Evolutionary conservation across 352 stramenopile genomes (phyloP).

Genomic region (Phytophthora pseudosyringae): DNA sequence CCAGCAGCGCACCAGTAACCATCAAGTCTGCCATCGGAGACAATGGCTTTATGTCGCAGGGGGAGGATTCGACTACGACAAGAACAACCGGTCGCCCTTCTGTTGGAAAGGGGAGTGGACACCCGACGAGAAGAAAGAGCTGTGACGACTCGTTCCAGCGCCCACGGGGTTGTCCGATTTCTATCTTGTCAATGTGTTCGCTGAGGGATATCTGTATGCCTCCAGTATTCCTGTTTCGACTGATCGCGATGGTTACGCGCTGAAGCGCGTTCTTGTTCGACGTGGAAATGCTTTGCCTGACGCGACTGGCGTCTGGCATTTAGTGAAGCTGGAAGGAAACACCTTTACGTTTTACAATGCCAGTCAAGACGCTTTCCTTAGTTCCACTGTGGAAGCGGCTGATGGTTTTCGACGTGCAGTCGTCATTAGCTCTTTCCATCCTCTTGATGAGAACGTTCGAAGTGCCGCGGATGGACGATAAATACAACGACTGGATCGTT

Average conservation of each 20-base stretch:
- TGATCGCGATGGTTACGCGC: background rate
- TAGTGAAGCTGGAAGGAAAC: constrained; percentile 4
- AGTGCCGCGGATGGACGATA: constrained; percentile 12
- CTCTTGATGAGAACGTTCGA: constrained; percentile 3
- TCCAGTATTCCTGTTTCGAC: background rate
- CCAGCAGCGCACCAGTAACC: constrained; percentile 7
- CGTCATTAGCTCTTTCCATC: background rate
- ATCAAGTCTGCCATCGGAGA: background rate
- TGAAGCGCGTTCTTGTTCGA: constrained; percentile 11
- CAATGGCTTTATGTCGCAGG: constrained; percentile 12
- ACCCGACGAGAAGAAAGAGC: constrained; percentile 12
- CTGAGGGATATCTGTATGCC: constrained; percentile 5
- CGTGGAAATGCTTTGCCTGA: background rate
- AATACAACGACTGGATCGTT: background rate
- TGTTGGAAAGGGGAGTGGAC: constrained; percentile 16
- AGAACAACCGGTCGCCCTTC: constrained; percentile 6
- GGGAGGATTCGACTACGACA: background rate
- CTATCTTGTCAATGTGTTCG: constrained; percentile 13
- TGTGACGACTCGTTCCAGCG: constrained; percentile 22
- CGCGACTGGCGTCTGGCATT: constrained; percentile 4
- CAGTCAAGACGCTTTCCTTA: constrained; percentile 2
- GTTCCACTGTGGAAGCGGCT: background rate
- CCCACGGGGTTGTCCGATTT: constrained; percentile 4
- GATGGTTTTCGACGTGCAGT: constrained; percentile 4
- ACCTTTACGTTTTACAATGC: constrained; percentile 8